These are phyloP conservation scores for Trichoderma breve DNA, from an alignment of 2,329 filamentous ascomycete genomes.

Conservation along the genomic window DNA sequence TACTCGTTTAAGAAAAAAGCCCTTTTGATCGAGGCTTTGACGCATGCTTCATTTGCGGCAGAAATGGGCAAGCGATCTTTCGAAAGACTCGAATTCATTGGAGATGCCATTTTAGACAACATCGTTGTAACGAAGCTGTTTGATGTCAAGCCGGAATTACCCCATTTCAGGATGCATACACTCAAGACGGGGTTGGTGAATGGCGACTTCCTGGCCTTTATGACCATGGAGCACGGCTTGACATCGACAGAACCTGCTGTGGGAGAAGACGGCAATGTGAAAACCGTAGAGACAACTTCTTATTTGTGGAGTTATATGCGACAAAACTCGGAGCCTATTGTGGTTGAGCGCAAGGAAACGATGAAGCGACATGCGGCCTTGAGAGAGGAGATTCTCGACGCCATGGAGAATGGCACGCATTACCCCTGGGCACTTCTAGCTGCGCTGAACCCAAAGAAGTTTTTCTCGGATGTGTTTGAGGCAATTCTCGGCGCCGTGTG, in stretches of 20 bases:
- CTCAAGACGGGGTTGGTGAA: conserved; percentile 77
- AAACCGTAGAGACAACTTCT: conserved; percentile 27
- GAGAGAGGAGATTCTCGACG: conserved; percentile 47
- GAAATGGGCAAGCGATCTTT: conserved; percentile 42
- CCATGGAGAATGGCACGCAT: conserved; percentile 46
- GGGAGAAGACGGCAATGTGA: conserved; percentile 22
- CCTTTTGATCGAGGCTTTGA: conserved; percentile 75
- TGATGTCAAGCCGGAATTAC: conserved; percentile 39
- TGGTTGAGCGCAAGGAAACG: conserved; percentile 43
- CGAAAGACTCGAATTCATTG: conserved; percentile 83
- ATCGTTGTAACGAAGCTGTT: conserved; percentile 67
- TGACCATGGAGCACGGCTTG: conserved; percentile 55
- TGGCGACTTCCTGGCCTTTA: conserved; percentile 73
- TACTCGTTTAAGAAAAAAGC: conserved; percentile 68
- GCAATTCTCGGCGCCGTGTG: conserved; percentile 78
- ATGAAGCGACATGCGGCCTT: conserved; percentile 47
- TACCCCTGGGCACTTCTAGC: conserved; percentile 79
- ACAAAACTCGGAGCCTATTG: conserved; percentile 50
- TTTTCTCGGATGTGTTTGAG: conserved; percentile 82
- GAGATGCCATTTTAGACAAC: conserved; percentile 80
- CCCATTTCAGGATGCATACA: conserved; percentile 66
- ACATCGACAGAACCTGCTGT: conserved; percentile 25
- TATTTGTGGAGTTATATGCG: conserved; percentile 71
- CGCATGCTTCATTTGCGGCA: conserved; percentile 64
- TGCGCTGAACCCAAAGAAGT: conserved; percentile 66